These are phyloP conservation scores for Mycena polygramma DNA, from an alignment of 768 basidiomycete species.

Conservation along the genomic window DNA sequence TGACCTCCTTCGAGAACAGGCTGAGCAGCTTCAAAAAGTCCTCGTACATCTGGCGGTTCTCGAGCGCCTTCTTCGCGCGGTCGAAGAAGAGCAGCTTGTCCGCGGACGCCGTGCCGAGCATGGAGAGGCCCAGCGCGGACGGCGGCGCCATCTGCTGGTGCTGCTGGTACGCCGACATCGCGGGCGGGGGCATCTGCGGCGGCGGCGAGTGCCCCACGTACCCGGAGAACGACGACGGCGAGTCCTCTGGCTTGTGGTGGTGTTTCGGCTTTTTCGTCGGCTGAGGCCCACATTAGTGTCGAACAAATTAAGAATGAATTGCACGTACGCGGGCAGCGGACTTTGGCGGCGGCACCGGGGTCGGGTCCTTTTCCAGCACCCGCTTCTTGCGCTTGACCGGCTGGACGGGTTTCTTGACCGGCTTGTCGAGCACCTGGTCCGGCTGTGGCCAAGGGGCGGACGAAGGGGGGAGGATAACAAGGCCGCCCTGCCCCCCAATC, in stretches of 20 bases:
- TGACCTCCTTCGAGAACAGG: conserved; percentile 92
- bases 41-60: conserved; percentile 84
- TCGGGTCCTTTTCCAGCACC: conserved; percentile 74
- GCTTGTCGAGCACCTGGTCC: conserved; percentile 54
- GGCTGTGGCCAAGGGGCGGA: conserved; percentile 55
- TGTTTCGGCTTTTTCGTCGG: conserved; percentile 77
- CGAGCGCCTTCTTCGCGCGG: conserved; percentile 85
- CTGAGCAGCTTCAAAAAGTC: conserved; percentile 95
- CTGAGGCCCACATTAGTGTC: conserved; percentile 28
- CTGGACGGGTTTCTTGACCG: conserved; percentile 59
- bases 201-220: conserved; percentile 60
- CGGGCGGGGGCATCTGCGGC: conserved; percentile 45
- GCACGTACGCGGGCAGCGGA: conserved; percentile 60
- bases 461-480: conserved; percentile 67
- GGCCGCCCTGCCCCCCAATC: conserved; percentile 55
- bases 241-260: conserved; percentile 70
- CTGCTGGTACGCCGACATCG: conserved; percentile 37
- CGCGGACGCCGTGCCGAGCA: conserved; percentile 51
- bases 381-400: conserved; percentile 73
- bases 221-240: conserved; percentile 65
- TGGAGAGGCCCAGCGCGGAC: conserved; percentile 37
- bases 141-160: conserved; percentile 38
- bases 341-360: conserved; percentile 69
- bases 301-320: conserved; percentile 9
- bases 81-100: conserved; percentile 96